A percentile compares a stretch with the other conserved stretches of the same genome.
These are phyloP conservation scores for Meyerozyma guilliermondii DNA, from an alignment of 1,139 yeast genomes.

Conservation along the genomic window DNA sequence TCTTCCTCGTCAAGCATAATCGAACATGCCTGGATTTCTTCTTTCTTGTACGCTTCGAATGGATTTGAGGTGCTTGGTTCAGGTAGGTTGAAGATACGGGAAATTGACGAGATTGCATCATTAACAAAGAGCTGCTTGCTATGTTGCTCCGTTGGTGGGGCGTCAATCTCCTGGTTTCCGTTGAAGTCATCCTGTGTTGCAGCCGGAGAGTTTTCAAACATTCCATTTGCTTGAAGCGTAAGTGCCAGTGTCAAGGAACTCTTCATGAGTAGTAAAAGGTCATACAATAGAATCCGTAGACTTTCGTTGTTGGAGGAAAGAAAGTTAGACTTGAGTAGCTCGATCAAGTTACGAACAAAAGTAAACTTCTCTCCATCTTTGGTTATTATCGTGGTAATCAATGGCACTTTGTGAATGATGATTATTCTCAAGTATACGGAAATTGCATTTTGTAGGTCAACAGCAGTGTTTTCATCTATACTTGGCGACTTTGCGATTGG, in stretches of 20 bases:
- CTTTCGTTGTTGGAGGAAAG: conserved; percentile 40
- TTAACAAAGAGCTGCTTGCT: not conserved
- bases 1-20: conserved; percentile 33
- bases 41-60: conserved; percentile 18
- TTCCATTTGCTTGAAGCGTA: conserved; percentile 6
- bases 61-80: conserved; percentile 27
- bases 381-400: conserved; percentile 27
- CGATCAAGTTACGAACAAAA: conserved; percentile 41
- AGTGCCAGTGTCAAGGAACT: conserved; percentile 23
- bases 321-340: conserved; percentile 39
- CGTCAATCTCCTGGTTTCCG: not conserved
- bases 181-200: conserved; percentile 3
- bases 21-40: conserved; percentile 18
- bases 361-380: conserved; percentile 29
- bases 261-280: conserved; percentile 55
- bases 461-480: conserved; percentile 5
- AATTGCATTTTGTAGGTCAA: conserved; percentile 16
- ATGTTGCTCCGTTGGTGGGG: not conserved
- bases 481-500: conserved; percentile 10
- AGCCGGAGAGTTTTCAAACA: conserved; percentile 1
- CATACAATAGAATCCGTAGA: conserved; percentile 57
- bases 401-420: conserved; percentile 49
- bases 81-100: conserved; percentile 30
- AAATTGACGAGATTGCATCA: conserved; percentile 3
- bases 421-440: conserved; percentile 51